Percentiles rank a stretch among this genome's conserved stretches.
These are phyloP conservation scores for Gamsiella multidivaricata DNA, from an alignment of 192 early-diverging fungal species.

Conservation along the genomic window DNA sequence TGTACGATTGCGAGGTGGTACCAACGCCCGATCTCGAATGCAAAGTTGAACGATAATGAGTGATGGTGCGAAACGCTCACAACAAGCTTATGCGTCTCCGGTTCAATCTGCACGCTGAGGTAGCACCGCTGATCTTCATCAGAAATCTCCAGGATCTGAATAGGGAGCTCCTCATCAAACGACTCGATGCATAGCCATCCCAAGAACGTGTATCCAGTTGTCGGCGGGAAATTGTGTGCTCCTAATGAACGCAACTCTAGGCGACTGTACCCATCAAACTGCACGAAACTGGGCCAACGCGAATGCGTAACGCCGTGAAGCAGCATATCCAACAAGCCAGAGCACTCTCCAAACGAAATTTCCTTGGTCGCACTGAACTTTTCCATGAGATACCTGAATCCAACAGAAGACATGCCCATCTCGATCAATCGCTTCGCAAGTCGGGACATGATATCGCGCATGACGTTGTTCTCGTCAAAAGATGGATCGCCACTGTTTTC, in stretches of 20 bases:
- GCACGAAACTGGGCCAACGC: conserved; percentile 71
- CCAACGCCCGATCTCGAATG: conserved; percentile 70
- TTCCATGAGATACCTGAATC: conserved; percentile 68
- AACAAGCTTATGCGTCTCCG: conserved; percentile 57
- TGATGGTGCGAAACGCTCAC: conserved; percentile 60
- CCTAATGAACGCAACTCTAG: conserved; percentile 58
- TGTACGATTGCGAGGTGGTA: conserved; percentile 78
- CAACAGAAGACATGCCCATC: conserved; percentile 65
- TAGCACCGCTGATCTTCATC: conserved; percentile 60
- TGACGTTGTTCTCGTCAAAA: conserved; percentile 29
- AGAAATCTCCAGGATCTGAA: conserved; percentile 62
- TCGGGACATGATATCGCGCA: conserved; percentile 53
- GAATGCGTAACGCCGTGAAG: conserved; percentile 63
- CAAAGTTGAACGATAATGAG: conserved; percentile 57
- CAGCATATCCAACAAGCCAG: conserved; percentile 63
- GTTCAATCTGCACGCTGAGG: conserved; percentile 59
- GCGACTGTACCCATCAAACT: conserved; percentile 65
- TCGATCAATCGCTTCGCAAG: conserved; percentile 64
- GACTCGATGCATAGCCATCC: conserved; percentile 71
- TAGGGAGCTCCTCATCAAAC: conserved; percentile 55
- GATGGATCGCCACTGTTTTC: conserved; percentile 9
- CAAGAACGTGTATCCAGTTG: conserved; percentile 68
- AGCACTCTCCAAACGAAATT: conserved; percentile 49
- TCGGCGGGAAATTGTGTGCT: conserved; percentile 65
- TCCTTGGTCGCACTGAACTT: conserved; percentile 56